Evolutionary conservation across 495 filamentous ascomycete genomes (phyloP).

Genomic region (Clohesyomyces aquaticus): DNA sequence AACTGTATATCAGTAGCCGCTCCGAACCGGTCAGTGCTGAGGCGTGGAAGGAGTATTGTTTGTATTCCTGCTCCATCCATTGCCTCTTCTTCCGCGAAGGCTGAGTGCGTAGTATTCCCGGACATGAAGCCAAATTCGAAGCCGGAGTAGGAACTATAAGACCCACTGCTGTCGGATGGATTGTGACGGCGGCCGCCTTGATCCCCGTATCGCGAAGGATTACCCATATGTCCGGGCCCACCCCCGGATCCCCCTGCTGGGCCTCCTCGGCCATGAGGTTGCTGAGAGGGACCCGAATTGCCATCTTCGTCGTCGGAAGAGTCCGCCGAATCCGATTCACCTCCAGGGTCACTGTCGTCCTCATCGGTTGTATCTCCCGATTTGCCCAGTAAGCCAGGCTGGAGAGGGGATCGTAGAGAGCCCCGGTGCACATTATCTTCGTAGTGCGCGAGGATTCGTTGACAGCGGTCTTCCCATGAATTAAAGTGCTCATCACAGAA

Average conservation of each 20-base stretch:
- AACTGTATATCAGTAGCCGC: not conserved
- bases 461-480: slow-evolving; percentile 32
- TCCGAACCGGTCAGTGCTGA: not conserved
- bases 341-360: slow-evolving; percentile 16
- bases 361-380: slow-evolving; percentile 9
- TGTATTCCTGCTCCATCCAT: not conserved
- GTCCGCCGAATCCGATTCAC: slow-evolving; percentile 7
- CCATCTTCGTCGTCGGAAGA: slow-evolving; percentile 24
- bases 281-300: not conserved
- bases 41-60: not conserved
- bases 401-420: not conserved
- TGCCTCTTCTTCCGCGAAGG: not conserved
- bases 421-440: slow-evolving; percentile 13
- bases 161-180: not conserved
- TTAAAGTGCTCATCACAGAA: slow-evolving; percentile 11
- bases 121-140: not conserved
- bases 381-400: not conserved
- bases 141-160: not conserved
- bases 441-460: slow-evolving; percentile 34
- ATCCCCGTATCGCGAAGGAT: not conserved
- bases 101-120: not conserved
- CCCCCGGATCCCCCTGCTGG: slow-evolving; percentile 11
- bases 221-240: slow-evolving; percentile 10
- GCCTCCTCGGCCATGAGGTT: not conserved
- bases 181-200: not conserved